Base-by-base conservation (phyloP, 495 filamentous ascomycete species). In the Haplographium delicatum region DNA sequence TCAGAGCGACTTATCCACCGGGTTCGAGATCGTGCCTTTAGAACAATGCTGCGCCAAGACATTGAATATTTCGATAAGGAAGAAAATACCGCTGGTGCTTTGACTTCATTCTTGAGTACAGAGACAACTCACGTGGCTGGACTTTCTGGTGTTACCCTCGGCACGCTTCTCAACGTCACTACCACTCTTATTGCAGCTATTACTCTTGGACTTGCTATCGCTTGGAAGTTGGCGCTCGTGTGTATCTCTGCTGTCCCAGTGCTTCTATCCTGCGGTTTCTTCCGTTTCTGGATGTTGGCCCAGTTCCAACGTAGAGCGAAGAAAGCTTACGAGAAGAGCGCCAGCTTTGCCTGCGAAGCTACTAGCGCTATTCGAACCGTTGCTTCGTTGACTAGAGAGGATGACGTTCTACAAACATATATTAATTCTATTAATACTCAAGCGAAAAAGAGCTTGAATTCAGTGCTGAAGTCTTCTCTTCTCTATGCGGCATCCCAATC, bases 301-400 rank as follows among this genome's bases (percentile, higher is more conserved):
- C 74, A 76, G 26, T 89, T 94, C 65, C 85, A 93, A 60, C 63
- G 66, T 6, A 79, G 83, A 25, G 76, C 82, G 0, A 86, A 90
- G 70, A 64, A 70, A 18, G 84, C 84, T 0, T 91, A 93, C 49
- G 76, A 85, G 59, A 69, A 75, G 10, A 86, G 84, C 42, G 89
- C 89, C 18, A 82, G 79, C 59, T 95, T 85, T 59, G 91, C 91
- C 19, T 95, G 91, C 52, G 91, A 97, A 62, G 89, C 89, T 25
- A 91, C 90, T 30, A 83, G 82, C 4, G 88, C 90, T 13, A 96
- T 96, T 60, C 86, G 90, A 23, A 97, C 91, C 20, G 89, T 97
- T 19, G 91, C 91, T n/a, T 85, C 84, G 22, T 73, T 96, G 26
- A 93, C 89, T 1, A 77, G 89, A 31, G 91, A 96, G 65, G 61